Evolutionary conservation across 805 yeast genomes (phyloP).

Genomic region (Hanseniaspora pseudoguilliermondii): DNA sequence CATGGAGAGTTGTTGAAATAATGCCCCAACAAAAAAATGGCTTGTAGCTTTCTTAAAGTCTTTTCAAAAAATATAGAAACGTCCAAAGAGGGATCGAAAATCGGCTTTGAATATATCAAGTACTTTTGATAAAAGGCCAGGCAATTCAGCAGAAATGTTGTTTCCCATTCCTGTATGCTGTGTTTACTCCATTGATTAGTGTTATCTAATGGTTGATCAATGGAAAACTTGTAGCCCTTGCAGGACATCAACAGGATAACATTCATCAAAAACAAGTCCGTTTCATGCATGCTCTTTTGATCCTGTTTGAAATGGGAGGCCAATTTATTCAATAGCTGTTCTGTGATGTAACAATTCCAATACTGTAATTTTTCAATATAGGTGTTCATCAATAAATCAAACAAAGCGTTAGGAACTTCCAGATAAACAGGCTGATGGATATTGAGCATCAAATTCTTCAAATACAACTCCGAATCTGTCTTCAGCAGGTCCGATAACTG

Average conservation of each 20-base stretch:
- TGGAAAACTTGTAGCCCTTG: background rate
- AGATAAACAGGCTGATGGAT: slow-evolving; percentile 3
- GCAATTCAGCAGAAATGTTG: slow-evolving; percentile 3
- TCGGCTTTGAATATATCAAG: slow-evolving; percentile 2
- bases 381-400: background rate
- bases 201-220: background rate
- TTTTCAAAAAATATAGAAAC: background rate
- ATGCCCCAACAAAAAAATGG: slow-evolving; percentile 1
- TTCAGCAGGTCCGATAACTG: slow-evolving; percentile 5
- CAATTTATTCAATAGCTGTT: background rate
- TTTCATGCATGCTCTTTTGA: slow-evolving; percentile 1
- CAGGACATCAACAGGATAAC: slow-evolving; percentile 3
- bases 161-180: slow-evolving; percentile 7
- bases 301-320: background rate
- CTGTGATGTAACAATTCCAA: background rate
- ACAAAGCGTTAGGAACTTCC: background rate
- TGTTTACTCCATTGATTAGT: background rate
- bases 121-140: slow-evolving; percentile 12
- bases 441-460: slow-evolving; percentile 6
- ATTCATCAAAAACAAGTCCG: slow-evolving; percentile 8
- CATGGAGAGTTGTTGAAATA: slow-evolving; percentile 7
- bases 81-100: background rate
- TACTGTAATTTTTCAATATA: background rate
- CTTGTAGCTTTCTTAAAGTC: slow-evolving; percentile 9
- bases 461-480: slow-evolving; percentile 11